Evolutionary conservation across 371 early-diverging fungal species (phyloP).

Genomic region (Mucor irregularis): DNA sequence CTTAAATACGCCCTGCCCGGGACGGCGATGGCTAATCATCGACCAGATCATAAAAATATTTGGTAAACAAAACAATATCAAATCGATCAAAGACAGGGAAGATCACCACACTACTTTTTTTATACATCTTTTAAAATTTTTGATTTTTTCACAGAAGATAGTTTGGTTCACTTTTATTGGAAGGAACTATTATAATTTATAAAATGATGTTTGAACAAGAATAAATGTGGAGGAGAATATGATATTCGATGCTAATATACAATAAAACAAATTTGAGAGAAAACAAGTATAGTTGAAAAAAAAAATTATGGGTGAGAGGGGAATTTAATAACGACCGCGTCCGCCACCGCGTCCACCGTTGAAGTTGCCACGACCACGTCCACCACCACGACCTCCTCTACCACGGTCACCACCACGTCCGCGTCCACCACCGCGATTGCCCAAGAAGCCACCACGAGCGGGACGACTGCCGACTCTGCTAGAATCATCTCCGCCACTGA

Average conservation of each 20-base stretch:
- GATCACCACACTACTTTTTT: too few relatives aligned
- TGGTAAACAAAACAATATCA: too few relatives aligned
- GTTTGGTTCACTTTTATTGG: too few relatives aligned
- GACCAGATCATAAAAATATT: too few relatives aligned
- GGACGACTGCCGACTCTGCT: slow-evolving; percentile 52
- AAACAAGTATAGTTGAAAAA: not conserved
- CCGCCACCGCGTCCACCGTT: slow-evolving; percentile 38
- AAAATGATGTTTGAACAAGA: too few relatives aligned
- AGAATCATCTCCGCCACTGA: slow-evolving; percentile 44
- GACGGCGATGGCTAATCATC: too few relatives aligned
- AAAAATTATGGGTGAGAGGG: not conserved
- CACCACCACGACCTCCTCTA: slow-evolving; percentile 41
- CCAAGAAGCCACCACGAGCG: slow-evolving; percentile 47
- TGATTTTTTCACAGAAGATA: too few relatives aligned
- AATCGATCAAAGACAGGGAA: too few relatives aligned
- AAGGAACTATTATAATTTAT: too few relatives aligned
- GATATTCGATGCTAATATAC: slow-evolving; percentile 4
- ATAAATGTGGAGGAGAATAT: too few relatives aligned
- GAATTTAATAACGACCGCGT: slow-evolving; percentile 6
- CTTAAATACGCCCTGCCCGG: too few relatives aligned
- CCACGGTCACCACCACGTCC: slow-evolving; percentile 44
- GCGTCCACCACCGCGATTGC: slow-evolving; percentile 48
- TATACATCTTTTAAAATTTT: too few relatives aligned
- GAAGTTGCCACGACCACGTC: slow-evolving; percentile 46
- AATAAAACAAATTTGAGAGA: not conserved